Base-by-base conservation (phyloP, 176 grass and related monocot genomes). In the Eleusine indica region DNA sequence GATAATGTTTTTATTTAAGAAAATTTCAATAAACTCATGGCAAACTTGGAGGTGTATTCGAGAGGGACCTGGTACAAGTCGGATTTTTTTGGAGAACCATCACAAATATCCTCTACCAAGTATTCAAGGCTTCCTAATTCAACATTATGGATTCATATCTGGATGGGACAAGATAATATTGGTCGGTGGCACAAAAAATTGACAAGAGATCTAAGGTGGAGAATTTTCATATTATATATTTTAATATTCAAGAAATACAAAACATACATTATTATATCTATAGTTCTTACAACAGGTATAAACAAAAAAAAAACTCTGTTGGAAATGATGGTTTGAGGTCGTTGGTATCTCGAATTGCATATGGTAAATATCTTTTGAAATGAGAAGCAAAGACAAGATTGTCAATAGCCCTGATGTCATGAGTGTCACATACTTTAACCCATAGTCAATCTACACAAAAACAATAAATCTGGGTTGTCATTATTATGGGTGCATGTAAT, bases 41-140 rank as follows among this genome's bases (percentile, higher is more conserved):
- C 2, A 66, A 47, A 71, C 13, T 57, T 25, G 68, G 3, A 71
- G n/a, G 22, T 62, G 47, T 73, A 65, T 41, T 30, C 2, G 9
- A 70, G 38, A 75, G 12, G 11, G 63, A 97, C 95, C 95, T 94
- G 90, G 92, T 82, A 84, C 95, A 97, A 82, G 88, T 81, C 2
- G 90, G 88, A 75, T 97, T 92, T 88, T 88, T 97, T 92, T 52
- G 90, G 92, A 76, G 95, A 97, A 47, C 30, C 79, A n/a, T 97
- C 90, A 41, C 92, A 97, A 73, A 94, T 88, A 82, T 93, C 74
- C 87, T 91, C 92, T 49, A 65, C 30, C 10, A 79, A 30, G 43
- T 92, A 92, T 68, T 86, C 76, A 2, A 94, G 67, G 78, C 73
- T 97, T 79, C 83, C 89, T 6, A 97, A 49, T 48, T 72, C 87